Conservation (phyloP, 176 grass and related monocot genomes). For the Zizania latifolia region DNA sequence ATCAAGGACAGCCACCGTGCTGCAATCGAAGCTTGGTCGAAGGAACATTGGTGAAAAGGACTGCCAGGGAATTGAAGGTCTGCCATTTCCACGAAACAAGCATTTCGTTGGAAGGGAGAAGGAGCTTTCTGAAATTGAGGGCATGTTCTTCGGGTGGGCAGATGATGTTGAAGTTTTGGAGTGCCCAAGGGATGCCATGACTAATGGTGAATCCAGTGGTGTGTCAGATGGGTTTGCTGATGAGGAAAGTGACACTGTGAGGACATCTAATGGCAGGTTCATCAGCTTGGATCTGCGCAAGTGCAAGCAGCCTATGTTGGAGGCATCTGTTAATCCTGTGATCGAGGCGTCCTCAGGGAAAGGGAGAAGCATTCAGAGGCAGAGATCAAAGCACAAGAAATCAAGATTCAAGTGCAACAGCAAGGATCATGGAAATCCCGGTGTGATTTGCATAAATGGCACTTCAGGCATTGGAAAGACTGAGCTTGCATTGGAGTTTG, state of each 20-base stretch:
- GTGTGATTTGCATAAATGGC: slow-evolving; percentile 65
- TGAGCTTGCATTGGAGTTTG: slow-evolving; percentile 81
- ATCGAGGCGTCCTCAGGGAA: slow-evolving; percentile 51
- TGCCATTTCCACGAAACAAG: slow-evolving; percentile 66
- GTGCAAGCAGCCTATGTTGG: slow-evolving; percentile 65
- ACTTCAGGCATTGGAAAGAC: slow-evolving; percentile 83
- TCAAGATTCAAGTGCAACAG: slow-evolving; percentile 50
- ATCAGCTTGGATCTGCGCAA: slow-evolving; percentile 79
- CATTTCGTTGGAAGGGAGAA: slow-evolving; percentile 91
- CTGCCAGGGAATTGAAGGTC: slow-evolving; percentile 31
- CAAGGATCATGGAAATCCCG: slow-evolving; percentile 45
- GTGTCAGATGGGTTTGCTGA: slow-evolving; percentile 75
- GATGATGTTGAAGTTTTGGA: slow-evolving; percentile 54
- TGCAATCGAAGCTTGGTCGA: slow-evolving; percentile 74
- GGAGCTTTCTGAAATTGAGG: slow-evolving; percentile 70
- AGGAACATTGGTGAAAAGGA: slow-evolving; percentile 55
- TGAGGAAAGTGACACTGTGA: slow-evolving; percentile 64
- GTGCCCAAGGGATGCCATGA: slow-evolving; percentile 29
- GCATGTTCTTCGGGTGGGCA: slow-evolving; percentile 52
- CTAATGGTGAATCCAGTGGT: slow-evolving; percentile 37
- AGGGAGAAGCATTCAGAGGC: slow-evolving; percentile 62
- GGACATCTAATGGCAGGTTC: slow-evolving; percentile 46
- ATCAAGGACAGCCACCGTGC: slow-evolving; percentile 43
- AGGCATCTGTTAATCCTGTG: slow-evolving; percentile 56
- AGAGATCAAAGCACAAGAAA: slow-evolving; percentile 63